A percentile compares a stretch with the other conserved stretches of the same genome.
These are phyloP conservation scores for Euphorbia peplus DNA, from an alignment of 345 rosid genomes.

Conservation along the genomic window DNA sequence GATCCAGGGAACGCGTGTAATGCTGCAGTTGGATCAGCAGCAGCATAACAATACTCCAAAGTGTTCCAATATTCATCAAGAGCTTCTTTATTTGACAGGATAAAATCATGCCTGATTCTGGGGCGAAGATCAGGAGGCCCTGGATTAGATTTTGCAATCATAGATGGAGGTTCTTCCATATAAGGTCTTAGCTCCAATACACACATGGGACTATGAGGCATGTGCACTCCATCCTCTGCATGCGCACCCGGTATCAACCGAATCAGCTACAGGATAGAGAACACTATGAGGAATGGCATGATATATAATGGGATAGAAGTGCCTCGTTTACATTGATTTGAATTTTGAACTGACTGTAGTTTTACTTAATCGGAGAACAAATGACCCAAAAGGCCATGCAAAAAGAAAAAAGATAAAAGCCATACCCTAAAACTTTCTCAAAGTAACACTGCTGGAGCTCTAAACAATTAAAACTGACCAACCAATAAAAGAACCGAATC, in stretches of 20 bases:
- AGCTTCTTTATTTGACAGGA: conserved; percentile 67
- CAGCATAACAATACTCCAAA: conserved; percentile 92
- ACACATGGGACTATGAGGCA: conserved; percentile 54
- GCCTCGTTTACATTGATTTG: conserved; percentile 8
- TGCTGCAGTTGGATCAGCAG: conserved; percentile 81
- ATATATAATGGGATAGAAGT: conserved; percentile 4
- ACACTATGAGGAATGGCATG: conserved; percentile 19
- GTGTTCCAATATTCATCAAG: conserved; percentile 92
- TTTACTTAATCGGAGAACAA: background rate
- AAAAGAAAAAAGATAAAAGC: background rate
- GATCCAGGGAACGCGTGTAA: conserved; percentile 92
- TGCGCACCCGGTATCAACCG: conserved; percentile 56
- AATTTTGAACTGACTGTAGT: background rate
- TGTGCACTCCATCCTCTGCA: conserved; percentile 43
- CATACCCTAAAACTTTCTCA: background rate
- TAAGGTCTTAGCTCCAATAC: conserved; percentile 88
- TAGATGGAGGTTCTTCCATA: conserved; percentile 74
- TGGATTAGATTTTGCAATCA: conserved; percentile 47
- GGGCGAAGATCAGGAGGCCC: conserved; percentile 79
- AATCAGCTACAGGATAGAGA: conserved; percentile 57
- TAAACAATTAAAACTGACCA: background rate
- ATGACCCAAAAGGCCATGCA: background rate
- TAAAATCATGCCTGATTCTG: conserved; percentile 83
- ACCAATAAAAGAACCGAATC: background rate
- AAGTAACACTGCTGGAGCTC: background rate